A percentile compares a stretch with the other conserved stretches of the same genome.
These are phyloP conservation scores for Amoebophrya sp. DNA, from an alignment of 169 alveolate species.

Conservation along the genomic window DNA sequence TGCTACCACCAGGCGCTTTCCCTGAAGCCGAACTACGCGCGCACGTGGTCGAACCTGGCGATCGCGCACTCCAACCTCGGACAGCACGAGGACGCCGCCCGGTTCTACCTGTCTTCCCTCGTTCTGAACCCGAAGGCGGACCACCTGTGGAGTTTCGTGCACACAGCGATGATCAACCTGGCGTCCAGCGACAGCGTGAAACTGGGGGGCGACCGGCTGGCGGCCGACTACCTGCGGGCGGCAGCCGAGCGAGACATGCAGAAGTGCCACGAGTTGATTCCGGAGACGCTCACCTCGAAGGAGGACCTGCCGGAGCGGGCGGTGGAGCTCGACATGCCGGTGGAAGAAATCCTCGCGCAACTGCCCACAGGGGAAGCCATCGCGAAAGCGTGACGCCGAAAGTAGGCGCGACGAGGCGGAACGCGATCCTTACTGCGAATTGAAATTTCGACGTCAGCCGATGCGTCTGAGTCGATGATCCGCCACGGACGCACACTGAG, in stretches of 20 bases:
- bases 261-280: neutral
- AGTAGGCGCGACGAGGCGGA: too few species aligned
- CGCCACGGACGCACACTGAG: too few species aligned
- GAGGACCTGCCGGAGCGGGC: neutral
- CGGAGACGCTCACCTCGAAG: neutral
- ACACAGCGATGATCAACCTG: slow-evolving; percentile 43
- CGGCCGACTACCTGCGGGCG: neutral
- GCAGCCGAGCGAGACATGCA: neutral
- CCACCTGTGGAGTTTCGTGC: slow-evolving; percentile 63
- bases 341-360: neutral
- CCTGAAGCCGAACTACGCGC: slow-evolving; percentile 57
- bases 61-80: slow-evolving; percentile 55
- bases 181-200: neutral
- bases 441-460: too few species aligned
- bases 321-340: neutral
- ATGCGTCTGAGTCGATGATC: too few species aligned
- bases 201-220: neutral
- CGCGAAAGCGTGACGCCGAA: neutral
- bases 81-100: slow-evolving; percentile 17
- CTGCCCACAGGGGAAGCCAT: neutral
- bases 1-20: slow-evolving; percentile 55
- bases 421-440: too few species aligned
- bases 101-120: slow-evolving; percentile 55
- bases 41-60: slow-evolving; percentile 69
- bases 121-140: slow-evolving; percentile 55